A percentile compares a stretch with the other conserved stretches of the same genome.
These are phyloP conservation scores for Saccharomyces hybrid DNA, from an alignment of 1,139 yeast species.

Conservation along the genomic window DNA sequence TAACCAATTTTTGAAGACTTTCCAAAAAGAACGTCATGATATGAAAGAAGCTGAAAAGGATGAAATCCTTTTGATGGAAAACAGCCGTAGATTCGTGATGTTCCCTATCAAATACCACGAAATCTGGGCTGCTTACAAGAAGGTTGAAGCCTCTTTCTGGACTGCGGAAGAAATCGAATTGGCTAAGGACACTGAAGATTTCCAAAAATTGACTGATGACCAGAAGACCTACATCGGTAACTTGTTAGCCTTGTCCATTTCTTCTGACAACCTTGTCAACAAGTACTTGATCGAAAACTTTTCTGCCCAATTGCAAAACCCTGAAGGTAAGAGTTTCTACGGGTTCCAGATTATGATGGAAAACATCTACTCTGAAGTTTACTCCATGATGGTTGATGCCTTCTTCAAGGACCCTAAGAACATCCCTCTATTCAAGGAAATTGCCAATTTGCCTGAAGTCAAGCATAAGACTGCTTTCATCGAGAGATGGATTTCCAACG, in stretches of 20 bases:
- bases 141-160: constrained; percentile 99
- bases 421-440: constrained; percentile 79
- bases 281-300: constrained; percentile 96
- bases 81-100: constrained; percentile 82
- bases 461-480: constrained; percentile 98
- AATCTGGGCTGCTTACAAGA: constrained; percentile 98
- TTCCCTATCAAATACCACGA: constrained; percentile 98
- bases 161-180: constrained; percentile 98
- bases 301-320: constrained; percentile 92
- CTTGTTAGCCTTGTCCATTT: constrained; percentile 96
- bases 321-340: constrained; percentile 97
- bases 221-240: constrained; percentile 87
- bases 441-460: constrained; percentile 89
- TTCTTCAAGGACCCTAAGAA: constrained; percentile 94
- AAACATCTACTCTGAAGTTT: constrained; percentile 96
- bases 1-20: constrained; percentile 1
- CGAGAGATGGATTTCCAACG: constrained; percentile 86
- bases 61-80: constrained; percentile 84
- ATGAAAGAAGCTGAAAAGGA: constrained; percentile 72
- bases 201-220: constrained; percentile 81
- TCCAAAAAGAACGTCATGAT: constrained; percentile 47
- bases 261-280: constrained; percentile 95
- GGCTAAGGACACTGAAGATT: constrained; percentile 82
- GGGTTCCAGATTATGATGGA: constrained; percentile 99
- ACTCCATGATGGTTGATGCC: constrained; percentile 87